Evolutionary conservation across 306 rosid species (phyloP).

Genomic region (Lathyrus tuberosus): DNA sequence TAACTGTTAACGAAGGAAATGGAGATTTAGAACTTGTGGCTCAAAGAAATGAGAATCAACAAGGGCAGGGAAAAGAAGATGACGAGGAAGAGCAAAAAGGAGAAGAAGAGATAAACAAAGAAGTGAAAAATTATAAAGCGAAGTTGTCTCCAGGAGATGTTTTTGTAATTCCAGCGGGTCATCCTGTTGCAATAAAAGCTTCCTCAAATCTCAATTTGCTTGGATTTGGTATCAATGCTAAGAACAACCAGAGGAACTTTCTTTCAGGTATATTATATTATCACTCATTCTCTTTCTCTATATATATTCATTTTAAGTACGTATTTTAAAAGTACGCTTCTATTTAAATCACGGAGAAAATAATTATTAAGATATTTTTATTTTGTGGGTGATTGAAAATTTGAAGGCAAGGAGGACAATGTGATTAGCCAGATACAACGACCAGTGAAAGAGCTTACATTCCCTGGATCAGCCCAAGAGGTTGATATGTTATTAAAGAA

Average conservation of each 20-base stretch:
- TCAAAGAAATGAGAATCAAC: neutral
- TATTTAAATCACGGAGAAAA: too few relatives aligned
- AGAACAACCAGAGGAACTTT: neutral
- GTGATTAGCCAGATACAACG: conserved; percentile 38
- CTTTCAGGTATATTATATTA: conserved; percentile 42
- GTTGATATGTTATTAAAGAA: conserved; percentile 34
- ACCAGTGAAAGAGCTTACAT: conserved; percentile 35
- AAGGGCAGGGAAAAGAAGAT: neutral
- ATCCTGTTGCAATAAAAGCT: too few relatives aligned
- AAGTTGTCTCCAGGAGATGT: conserved; percentile 29
- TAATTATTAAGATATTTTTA: neutral
- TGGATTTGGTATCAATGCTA: too few relatives aligned
- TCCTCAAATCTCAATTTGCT: too few relatives aligned
- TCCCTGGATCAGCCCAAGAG: conserved; percentile 34
- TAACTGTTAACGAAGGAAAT: conserved; percentile 7
- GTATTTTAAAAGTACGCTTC: too few relatives aligned
- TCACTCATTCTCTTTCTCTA: too few relatives aligned
- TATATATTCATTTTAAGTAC: too few relatives aligned
- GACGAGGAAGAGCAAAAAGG: neutral
- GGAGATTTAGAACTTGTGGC: conserved; percentile 28
- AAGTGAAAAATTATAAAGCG: conserved; percentile 1
- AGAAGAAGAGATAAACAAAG: neutral
- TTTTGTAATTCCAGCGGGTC: too few relatives aligned
- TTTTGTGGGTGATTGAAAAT: neutral
- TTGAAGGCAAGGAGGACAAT: conserved; percentile 44